A percentile compares a stretch with the other conserved stretches of the same genome.
These are phyloP conservation scores for Hymenoscyphus linearis DNA, from an alignment of 2,329 filamentous ascomycete species.

Conservation along the genomic window DNA sequence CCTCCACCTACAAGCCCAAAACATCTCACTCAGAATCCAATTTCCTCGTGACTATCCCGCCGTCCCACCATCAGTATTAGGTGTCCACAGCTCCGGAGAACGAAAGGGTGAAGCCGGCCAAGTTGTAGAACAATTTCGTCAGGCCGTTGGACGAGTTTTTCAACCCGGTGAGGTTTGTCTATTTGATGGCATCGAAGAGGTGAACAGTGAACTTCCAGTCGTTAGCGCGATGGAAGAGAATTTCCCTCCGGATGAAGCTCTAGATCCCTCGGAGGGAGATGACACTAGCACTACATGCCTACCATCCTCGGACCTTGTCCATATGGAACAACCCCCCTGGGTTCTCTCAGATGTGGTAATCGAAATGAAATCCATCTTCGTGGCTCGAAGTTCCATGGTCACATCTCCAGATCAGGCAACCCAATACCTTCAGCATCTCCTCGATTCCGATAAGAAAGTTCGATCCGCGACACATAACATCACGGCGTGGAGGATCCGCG, in stretches of 20 bases:
- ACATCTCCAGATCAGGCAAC: conserved; percentile 66
- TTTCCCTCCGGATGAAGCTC: background rate
- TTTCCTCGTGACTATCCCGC: conserved; percentile 74
- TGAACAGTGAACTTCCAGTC: conserved; percentile 36
- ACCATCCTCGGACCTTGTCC: conserved; percentile 12
- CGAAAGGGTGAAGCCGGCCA: conserved; percentile 66
- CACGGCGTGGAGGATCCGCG: conserved; percentile 81
- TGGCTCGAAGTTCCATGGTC: conserved; percentile 71
- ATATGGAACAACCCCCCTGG: conserved; percentile 50
- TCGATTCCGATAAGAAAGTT: conserved; percentile 77
- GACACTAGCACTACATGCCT: conserved; percentile 23
- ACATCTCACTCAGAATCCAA: conserved; percentile 53
- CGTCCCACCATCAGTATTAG: conserved; percentile 65
- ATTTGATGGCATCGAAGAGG: conserved; percentile 83
- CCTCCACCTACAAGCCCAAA: conserved; percentile 58
- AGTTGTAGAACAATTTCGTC: conserved; percentile 63
- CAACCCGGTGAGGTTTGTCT: conserved; percentile 74
- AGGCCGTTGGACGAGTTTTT: conserved; percentile 63
- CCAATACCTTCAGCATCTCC: conserved; percentile 65
- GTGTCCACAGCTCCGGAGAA: conserved; percentile 71
- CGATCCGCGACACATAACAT: conserved; percentile 93
- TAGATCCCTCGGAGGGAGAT: conserved; percentile 1
- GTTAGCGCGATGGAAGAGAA: background rate
- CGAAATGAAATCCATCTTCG: conserved; percentile 83
- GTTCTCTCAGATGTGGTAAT: conserved; percentile 64